phyloP scores from a whole-genome alignment of 768 basidiomycete genomes.

The Xanthoconium stramineum region DNA sequence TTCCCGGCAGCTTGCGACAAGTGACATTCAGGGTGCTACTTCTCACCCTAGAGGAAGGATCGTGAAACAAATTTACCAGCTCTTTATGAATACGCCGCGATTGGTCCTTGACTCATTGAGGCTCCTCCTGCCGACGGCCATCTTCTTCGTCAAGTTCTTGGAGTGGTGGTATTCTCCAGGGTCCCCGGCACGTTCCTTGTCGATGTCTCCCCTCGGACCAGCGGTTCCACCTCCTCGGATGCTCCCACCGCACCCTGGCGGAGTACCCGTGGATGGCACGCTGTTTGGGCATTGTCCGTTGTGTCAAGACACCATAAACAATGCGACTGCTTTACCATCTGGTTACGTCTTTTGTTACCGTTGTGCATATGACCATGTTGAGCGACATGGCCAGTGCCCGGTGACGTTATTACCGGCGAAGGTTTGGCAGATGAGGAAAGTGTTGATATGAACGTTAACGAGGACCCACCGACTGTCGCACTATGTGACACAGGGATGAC shows the following conservation, averaged over 20 bases:
- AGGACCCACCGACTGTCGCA: neutral
- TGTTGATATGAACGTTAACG: conserved; percentile 58
- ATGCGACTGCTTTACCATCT: conserved; percentile 86
- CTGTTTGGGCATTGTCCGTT: conserved; percentile 85
- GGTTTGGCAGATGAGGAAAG: conserved; percentile 84
- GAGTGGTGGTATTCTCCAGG: conserved; percentile 99
- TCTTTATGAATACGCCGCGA: conserved; percentile 54
- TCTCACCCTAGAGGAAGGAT: conserved; percentile 34
- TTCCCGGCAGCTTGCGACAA: conserved; percentile 14
- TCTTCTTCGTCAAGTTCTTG: conserved; percentile 94
- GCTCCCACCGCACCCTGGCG: conserved; percentile 70
- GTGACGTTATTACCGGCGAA: conserved; percentile 76
- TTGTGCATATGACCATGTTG: conserved; percentile 82
- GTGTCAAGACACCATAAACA: conserved; percentile 68
- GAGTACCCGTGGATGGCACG: conserved; percentile 57
- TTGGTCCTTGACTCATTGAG: conserved; percentile 74
- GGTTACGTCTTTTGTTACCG: conserved; percentile 96
- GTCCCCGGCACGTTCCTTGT: conserved; percentile 77
- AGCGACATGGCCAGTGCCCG: conserved; percentile 77
- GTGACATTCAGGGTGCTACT: conserved; percentile 13
- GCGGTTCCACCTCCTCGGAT: conserved; percentile 75
- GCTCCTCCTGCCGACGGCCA: conserved; percentile 78
- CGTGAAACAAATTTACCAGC: conserved; percentile 41
- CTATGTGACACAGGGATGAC: conserved; percentile 1
- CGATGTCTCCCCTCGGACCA: conserved; percentile 59